Base-by-base conservation (phyloP, 1,284 basidiomycete genomes). In the Tylopilus sp. region DNA sequence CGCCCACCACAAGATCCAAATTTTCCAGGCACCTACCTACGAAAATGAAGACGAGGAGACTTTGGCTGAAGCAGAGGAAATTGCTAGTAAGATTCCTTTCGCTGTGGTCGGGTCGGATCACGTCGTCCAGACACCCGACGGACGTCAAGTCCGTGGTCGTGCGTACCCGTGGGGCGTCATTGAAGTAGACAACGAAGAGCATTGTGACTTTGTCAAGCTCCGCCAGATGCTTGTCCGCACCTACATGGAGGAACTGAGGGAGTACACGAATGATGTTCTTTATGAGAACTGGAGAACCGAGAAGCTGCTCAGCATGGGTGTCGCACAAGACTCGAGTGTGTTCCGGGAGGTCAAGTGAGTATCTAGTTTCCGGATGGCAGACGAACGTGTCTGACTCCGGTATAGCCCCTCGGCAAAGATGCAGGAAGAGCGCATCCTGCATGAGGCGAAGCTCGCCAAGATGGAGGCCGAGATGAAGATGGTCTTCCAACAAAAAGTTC, bases 391-490 rank as follows among this genome's bases (percentile, higher is more conserved):
- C 53, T 61, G 47, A 56, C 53, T 8, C 25, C 13, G 50, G 57
- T 50, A 37, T 60, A 97, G 94, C 74, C 94, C 94, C 58, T 94
- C 94, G 52, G 90, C 90, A 58, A 91, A 94, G 73, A 85, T 94
- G 78, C 93, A 94, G 63, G 95, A 98, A 71, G 95, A 98, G 72
- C 90, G 94, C 54, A 80, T 91, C 50, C 75, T 94, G 69, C 93
- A 96, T 73, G 93, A 96, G 76, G 91, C 92, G 61, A 98, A 98
- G 74, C 83, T 98, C 56, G 84, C 91, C 55, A 98, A 98, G 87
- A 98, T 98, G 94, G 94, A 98, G 77, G 90, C 92, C 54, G 94
- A 98, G 81, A 96, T 97, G 94, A 95, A 94, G 83, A 92, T 94
- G 90, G 94, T 98, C 63, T 98, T 98, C 91, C 93, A 95, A 72